Base-by-base conservation (phyloP, 768 basidiomycete species). In the Mycena epipterygia region DNA sequence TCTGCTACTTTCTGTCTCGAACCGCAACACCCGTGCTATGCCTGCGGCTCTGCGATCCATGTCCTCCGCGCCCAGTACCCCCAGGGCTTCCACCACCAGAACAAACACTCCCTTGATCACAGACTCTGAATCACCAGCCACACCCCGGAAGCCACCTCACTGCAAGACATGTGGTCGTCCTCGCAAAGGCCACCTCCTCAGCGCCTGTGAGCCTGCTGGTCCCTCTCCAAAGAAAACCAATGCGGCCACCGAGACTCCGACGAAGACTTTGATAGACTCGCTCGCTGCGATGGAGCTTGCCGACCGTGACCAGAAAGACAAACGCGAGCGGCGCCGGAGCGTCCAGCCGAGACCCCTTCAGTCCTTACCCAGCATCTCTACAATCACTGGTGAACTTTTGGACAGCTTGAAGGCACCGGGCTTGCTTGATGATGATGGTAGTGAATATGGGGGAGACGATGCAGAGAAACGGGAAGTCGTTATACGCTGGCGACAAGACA, bases 131-230 rank as follows among this genome's bases (percentile, higher is more conserved):
- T 29, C 68, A 5, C 39, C 51, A n/a, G 42, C 49, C 27, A 73
- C 72, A 23, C 72, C 68, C 12, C 72, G 72, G 35, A 70, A 67
- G 42, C 64, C 72, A 14, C 72, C 72, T 21, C 72, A 70, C 41
- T 73, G 72, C 65, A 73, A 73, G 49, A 67, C 72, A 52, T 73
- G 72, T 25, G 72, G 72, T 17, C 68, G 72, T 19, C 72, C 72
- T 8, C 72, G 72, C 16, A 73, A 73, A 55, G 72, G 72, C 53
- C 72, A 73, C 37, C 72, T 68, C 39, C 65, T 67, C 16, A 39
- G 72, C 33, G 30, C 64, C 14, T 73, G 71, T 58, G 61, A 60
- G 19, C 25, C 35, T 17, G 39, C 29, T n/a, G 61, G 59, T 19
- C 23, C 70, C 27, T 30, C 67, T 46, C 57, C 11, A 16, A 59